Conservation (phyloP, 352 stramenopile species). For the Aphanomyces cochlioides region DNA sequence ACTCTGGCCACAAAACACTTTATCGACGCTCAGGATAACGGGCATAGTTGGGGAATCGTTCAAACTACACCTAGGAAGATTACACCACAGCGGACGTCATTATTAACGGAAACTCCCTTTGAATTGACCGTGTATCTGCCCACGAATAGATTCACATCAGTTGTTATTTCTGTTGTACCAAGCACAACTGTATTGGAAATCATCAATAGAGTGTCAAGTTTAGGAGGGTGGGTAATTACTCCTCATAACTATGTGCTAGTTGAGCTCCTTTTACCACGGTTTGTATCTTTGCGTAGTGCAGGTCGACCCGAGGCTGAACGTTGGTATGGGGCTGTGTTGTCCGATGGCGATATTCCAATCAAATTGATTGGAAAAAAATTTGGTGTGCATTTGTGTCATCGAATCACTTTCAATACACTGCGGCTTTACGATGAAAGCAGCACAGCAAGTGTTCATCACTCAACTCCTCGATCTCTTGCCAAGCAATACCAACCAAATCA, state of each 20-base stretch:
- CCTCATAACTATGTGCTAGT: slow-evolving; percentile 79
- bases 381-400: slow-evolving; percentile 82
- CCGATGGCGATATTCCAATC: slow-evolving; percentile 50
- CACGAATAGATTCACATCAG: slow-evolving; percentile 80
- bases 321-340: slow-evolving; percentile 74
- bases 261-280: slow-evolving; percentile 72
- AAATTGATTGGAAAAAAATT: slow-evolving; percentile 58
- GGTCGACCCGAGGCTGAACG: slow-evolving; percentile 75
- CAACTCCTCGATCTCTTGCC: slow-evolving; percentile 66
- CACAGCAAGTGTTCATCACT: slow-evolving; percentile 78
- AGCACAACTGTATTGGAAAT: slow-evolving; percentile 11
- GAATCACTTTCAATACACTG: slow-evolving; percentile 83
- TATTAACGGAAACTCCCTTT: slow-evolving; percentile 47
- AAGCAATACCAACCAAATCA: slow-evolving; percentile 76
- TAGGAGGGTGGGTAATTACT: not conserved
- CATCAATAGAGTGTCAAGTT: not conserved
- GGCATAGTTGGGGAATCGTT: slow-evolving; percentile 4
- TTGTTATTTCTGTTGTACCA: slow-evolving; percentile 59
- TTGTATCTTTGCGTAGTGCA: slow-evolving; percentile 80
- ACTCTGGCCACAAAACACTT: slow-evolving; percentile 77
- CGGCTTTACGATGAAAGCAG: slow-evolving; percentile 83
- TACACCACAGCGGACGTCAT: slow-evolving; percentile 35
- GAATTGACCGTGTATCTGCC: slow-evolving; percentile 60
- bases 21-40: slow-evolving; percentile 47
- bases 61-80: slow-evolving; percentile 2